A percentile compares a stretch with the other conserved stretches of the same genome.
Evolutionary conservation across 129 eudicot species (phyloP).

Genomic region (Lonicera japonica): DNA sequence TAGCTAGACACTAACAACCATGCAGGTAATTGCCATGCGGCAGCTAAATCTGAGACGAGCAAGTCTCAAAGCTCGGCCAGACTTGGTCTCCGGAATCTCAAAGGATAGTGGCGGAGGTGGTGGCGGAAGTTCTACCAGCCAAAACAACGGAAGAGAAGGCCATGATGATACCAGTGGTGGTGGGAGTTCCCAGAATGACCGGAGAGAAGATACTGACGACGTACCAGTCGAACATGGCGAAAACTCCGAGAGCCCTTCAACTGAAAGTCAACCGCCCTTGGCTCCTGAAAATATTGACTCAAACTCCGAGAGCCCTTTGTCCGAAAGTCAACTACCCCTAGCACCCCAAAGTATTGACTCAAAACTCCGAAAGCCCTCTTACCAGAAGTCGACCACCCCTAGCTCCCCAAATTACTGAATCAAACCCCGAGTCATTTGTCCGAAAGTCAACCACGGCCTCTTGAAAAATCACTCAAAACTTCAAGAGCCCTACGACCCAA

Average conservation of each 20-base stretch:
- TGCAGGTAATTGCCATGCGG: conserved; percentile 1
- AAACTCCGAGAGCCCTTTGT: too few species aligned
- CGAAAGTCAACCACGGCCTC: too few species aligned
- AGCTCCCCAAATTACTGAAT: too few species aligned
- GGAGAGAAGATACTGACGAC: conserved; percentile 29
- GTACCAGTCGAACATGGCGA: conserved; percentile 33
- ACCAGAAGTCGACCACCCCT: too few species aligned
- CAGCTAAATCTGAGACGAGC: conserved; percentile 95
- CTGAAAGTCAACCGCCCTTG: conserved; percentile 41
- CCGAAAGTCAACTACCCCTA: too few species aligned
- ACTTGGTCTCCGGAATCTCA: conserved; percentile 54
- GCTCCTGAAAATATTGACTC: conserved; percentile 26
- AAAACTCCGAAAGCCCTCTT: too few species aligned
- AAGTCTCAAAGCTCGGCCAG: conserved; percentile 77
- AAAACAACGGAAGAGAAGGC: conserved; percentile 10
- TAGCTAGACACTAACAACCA: too few species aligned
- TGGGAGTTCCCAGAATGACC: conserved; percentile 30
- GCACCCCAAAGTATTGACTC: too few species aligned
- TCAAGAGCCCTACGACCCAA: too few species aligned
- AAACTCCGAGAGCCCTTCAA: conserved; percentile 30
- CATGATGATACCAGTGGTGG: conserved; percentile 8
- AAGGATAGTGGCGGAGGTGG: conserved; percentile 27
- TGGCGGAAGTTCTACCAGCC: conserved; percentile 34
- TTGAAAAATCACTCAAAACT: too few species aligned
- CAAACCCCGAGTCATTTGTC: too few species aligned